Base-by-base conservation (phyloP, 2,329 filamentous ascomycete genomes). In the Arachnomyces sp. region DNA sequence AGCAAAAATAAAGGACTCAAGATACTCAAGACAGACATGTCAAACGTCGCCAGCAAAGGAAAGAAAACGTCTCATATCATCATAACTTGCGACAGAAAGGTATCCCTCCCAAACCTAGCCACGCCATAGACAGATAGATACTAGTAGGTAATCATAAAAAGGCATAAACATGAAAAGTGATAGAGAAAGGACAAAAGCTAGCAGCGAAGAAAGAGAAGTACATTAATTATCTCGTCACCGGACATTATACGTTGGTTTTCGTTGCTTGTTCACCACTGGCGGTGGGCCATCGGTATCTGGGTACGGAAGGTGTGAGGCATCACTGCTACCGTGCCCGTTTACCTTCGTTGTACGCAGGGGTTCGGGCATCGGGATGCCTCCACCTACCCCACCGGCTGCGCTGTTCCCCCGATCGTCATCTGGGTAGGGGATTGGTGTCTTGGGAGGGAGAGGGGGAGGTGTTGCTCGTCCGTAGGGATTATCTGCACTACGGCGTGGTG, bases 201-300 rank as follows among this genome's bases (percentile, higher is more conserved):
- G n/a, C n/a, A n/a, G n/a, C n/a, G n/a, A 42, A 30, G 28, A 42
- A 35, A 29, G 7, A 30, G 9, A 25, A 33, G 14, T 28, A 43
- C 28, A n/a, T 18, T n/a, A 28, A 16, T 18, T 28, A 11, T 25
- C 16, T 17, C n/a, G 30, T 67, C 49, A 74, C 45, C 73, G 65
- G 32, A 71, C 66, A 42, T 69, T 72, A 51, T 81, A 85, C 36
- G 84, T 81, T 1, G 90, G 90, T 61, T 95, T 95, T 50, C 81
- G 78, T 33, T 83, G 80, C 74, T 87, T 84, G 54, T 94, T 93
- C 6, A 93, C 87, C 5, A 76, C 71, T 2, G 90, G 90, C 13
- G 90, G 89, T 18, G 83, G 81, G 17, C 82, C 84, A 53, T 93
- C 83, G 34, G 79, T 81, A 35, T 85, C 65, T 0, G 90, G 90